These are phyloP conservation scores for Umbelopsis sp. DNA, from an alignment of 192 early-diverging fungal species.

Conservation along the genomic window DNA sequence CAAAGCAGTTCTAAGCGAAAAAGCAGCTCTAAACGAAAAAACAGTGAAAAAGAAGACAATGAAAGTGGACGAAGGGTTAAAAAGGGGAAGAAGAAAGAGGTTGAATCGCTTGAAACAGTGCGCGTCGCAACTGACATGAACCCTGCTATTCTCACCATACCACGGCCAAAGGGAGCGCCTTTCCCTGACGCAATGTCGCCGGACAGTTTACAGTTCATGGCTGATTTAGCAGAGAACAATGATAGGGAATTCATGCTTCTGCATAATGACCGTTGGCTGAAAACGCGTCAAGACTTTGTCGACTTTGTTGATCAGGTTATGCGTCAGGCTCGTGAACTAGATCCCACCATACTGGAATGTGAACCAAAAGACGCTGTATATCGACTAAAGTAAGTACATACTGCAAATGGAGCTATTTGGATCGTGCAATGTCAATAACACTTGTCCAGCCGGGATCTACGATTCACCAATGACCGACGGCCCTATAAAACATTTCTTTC, in stretches of 20 bases:
- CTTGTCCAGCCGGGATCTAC: constrained; percentile 56
- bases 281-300: constrained; percentile 45
- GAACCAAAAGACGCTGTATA: constrained; percentile 51
- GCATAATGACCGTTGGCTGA: constrained; percentile 38
- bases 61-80: not conserved
- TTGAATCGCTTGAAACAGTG: not conserved
- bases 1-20: not conserved
- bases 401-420: not conserved
- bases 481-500: constrained; percentile 58
- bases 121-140: not conserved
- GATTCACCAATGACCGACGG: constrained; percentile 57
- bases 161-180: constrained; percentile 35
- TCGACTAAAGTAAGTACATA: constrained; percentile 44
- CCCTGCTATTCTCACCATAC: not conserved
- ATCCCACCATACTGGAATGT: constrained; percentile 46
- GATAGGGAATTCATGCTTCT: constrained; percentile 52
- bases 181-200: constrained; percentile 54
- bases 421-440: not conserved
- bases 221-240: constrained; percentile 50
- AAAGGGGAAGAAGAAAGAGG: not conserved
- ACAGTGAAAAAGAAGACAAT: not conserved
- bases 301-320: constrained; percentile 50
- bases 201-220: constrained; percentile 50
- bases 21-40: not conserved
- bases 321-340: constrained; percentile 42